Conservation (phyloP, 768 basidiomycete species). For the Gloeophyllum trabeum region DNA sequence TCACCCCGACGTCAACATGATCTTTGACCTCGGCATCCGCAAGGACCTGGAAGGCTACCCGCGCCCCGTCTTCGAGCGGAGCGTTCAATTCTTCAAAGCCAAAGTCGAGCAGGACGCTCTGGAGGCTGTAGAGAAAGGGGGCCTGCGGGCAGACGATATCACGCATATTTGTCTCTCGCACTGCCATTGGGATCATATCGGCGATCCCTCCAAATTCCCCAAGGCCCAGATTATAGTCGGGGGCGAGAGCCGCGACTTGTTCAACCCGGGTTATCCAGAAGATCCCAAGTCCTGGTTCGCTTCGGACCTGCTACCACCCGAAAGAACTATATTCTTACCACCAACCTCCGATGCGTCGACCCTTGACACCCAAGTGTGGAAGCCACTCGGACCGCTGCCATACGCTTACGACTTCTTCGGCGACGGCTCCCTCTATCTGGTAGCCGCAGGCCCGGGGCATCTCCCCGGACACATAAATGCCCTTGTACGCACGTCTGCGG, state of each 20-base stretch:
- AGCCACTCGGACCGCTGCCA: slow-evolving; percentile 37
- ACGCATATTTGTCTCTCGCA: slow-evolving; percentile 38
- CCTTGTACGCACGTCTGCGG: slow-evolving; percentile 39
- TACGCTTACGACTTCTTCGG: slow-evolving; percentile 38
- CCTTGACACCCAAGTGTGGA: slow-evolving; percentile 12
- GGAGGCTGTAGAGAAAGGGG: slow-evolving; percentile 40
- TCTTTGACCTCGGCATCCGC: slow-evolving; percentile 43
- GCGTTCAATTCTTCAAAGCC: slow-evolving; percentile 9
- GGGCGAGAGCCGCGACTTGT: slow-evolving; percentile 20
- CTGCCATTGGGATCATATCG: slow-evolving; percentile 34
- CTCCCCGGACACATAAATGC: slow-evolving; percentile 42
- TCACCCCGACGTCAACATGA: slow-evolving; percentile 29
- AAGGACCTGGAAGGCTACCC: slow-evolving; percentile 32
- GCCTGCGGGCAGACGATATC: slow-evolving; percentile 29
- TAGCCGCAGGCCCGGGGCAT: slow-evolving; percentile 44
- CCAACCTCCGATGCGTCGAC: neutral
- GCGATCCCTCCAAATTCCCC: slow-evolving; percentile 33
- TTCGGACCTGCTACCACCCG: slow-evolving; percentile 24
- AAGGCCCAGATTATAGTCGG: slow-evolving; percentile 38
- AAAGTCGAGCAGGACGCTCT: slow-evolving; percentile 18
- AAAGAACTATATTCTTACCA: slow-evolving; percentile 22
- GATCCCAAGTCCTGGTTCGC: slow-evolving; percentile 22
- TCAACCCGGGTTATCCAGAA: slow-evolving; percentile 30
- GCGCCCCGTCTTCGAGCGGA: slow-evolving; percentile 18
- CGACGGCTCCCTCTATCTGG: slow-evolving; percentile 47